These are phyloP conservation scores for Borealophlyctis nickersoniae DNA, from an alignment of 192 early-diverging fungal species.

Conservation along the genomic window DNA sequence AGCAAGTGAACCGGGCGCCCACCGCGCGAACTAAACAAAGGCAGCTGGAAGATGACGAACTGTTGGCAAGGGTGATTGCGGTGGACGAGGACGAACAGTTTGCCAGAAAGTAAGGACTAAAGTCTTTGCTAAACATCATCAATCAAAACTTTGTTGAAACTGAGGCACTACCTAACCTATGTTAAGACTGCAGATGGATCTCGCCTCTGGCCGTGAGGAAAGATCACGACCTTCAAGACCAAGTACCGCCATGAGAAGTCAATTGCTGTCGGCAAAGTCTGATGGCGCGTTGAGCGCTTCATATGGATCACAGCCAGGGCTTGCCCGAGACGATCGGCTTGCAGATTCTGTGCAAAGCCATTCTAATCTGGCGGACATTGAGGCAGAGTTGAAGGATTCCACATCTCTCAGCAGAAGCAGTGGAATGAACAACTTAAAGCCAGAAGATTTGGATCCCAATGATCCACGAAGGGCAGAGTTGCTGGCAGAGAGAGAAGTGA, in stretches of 20 bases:
- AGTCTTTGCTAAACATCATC: too few relatives aligned
- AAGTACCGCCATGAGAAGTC: not conserved
- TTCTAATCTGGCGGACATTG: not conserved
- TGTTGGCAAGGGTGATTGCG: slow-evolving; percentile 21
- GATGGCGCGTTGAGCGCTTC: not conserved
- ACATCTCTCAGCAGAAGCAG: slow-evolving; percentile 15
- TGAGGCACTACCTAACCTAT: too few relatives aligned
- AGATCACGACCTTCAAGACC: not conserved
- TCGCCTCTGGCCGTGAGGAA: not conserved
- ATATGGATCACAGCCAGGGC: not conserved
- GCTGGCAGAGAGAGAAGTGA: not conserved
- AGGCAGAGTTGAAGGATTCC: not conserved
- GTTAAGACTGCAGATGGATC: slow-evolving; percentile 3
- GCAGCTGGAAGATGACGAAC: slow-evolving; percentile 24
- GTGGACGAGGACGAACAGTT: slow-evolving; percentile 27
- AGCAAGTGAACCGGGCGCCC: slow-evolving; percentile 1
- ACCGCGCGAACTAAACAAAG: slow-evolving; percentile 3
- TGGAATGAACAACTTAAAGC: slow-evolving; percentile 14
- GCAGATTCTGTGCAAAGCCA: not conserved
- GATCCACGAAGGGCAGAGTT: not conserved
- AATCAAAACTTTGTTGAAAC: too few relatives aligned
- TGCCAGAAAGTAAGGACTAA: slow-evolving; percentile 26
- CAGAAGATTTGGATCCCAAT: not conserved
- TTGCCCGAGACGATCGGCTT: not conserved
- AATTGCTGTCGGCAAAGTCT: not conserved